phyloP scores from a whole-genome alignment of 495 filamentous ascomycete genomes.

The Jackrogersella multiformis region DNA sequence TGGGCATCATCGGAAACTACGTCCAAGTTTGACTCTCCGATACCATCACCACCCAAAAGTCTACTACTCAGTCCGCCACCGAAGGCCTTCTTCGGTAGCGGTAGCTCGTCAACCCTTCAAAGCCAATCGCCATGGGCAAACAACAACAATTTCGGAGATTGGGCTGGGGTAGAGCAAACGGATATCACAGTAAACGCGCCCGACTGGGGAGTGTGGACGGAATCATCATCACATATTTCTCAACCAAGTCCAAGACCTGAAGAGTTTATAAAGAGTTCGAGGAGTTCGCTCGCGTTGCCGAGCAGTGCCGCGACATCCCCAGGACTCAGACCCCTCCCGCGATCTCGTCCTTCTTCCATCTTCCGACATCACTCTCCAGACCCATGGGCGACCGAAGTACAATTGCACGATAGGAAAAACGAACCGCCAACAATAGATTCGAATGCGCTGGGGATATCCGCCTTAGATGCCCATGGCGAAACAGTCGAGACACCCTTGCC shows the following conservation, averaged over 20 bases:
- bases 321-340: slow-evolving; percentile 36
- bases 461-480: neutral
- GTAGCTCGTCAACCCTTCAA: slow-evolving; percentile 45
- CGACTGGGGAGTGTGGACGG: slow-evolving; percentile 52
- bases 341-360: slow-evolving; percentile 48
- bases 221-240: slow-evolving; percentile 45
- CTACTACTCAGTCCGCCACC: slow-evolving; percentile 56
- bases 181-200: slow-evolving; percentile 36
- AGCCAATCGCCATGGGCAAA: slow-evolving; percentile 58
- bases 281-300: slow-evolving; percentile 54
- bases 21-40: slow-evolving; percentile 39
- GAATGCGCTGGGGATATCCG: slow-evolving; percentile 6
- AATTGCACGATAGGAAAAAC: slow-evolving; percentile 24
- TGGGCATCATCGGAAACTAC: slow-evolving; percentile 53
- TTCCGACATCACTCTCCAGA: slow-evolving; percentile 62
- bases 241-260: slow-evolving; percentile 47
- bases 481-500: neutral
- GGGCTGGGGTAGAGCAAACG: slow-evolving; percentile 43
- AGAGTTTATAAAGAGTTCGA: slow-evolving; percentile 47
- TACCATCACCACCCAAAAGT: slow-evolving; percentile 47
- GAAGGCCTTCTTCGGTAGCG: slow-evolving; percentile 55
- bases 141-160: slow-evolving; percentile 55
- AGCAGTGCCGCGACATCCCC: slow-evolving; percentile 49
- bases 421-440: neutral
- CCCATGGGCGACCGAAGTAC: slow-evolving; percentile 57